Evolutionary conservation across 192 early-diverging fungal species (phyloP).

Genomic region (Coemansia sp.): DNA sequence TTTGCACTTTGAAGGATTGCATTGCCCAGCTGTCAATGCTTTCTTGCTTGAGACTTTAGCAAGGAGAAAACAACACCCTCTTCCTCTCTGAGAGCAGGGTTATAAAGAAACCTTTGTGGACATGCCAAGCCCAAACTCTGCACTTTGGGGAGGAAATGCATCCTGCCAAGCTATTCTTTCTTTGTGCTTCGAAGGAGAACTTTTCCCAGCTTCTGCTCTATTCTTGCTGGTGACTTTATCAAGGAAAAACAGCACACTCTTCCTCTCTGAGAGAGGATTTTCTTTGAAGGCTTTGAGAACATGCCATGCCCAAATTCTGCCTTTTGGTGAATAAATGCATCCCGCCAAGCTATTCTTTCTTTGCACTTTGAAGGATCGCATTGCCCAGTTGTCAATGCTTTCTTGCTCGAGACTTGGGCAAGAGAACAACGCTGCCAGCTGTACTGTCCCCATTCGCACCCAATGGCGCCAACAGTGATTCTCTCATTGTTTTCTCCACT

Average conservation of each 20-base stretch:
- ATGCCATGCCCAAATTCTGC: not conserved
- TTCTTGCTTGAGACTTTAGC: not conserved
- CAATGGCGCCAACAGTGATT: not conserved
- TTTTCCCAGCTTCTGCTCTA: not conserved
- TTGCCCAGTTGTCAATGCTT: not conserved
- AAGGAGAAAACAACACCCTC: not conserved
- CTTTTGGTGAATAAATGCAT: no score
- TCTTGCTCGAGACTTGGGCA: not conserved
- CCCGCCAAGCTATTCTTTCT: no score
- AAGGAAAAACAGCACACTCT: not conserved
- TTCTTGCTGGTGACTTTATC: not conserved
- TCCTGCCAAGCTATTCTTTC: not conserved
- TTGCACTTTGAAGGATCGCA: not conserved
- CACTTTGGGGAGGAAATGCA: not conserved
- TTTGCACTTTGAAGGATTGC: not conserved
- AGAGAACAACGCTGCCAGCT: not conserved
- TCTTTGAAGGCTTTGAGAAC: not conserved
- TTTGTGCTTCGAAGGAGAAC: not conserved
- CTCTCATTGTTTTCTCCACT: not conserved
- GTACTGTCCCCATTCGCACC: not conserved
- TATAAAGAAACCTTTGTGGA: not conserved
- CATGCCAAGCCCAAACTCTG: not conserved
- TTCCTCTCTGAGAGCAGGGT: not conserved
- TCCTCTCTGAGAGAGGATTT: not conserved
- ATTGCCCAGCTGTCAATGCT: not conserved